Base-by-base conservation (phyloP, 257 asterid genomes). In the Lantana camara region DNA sequence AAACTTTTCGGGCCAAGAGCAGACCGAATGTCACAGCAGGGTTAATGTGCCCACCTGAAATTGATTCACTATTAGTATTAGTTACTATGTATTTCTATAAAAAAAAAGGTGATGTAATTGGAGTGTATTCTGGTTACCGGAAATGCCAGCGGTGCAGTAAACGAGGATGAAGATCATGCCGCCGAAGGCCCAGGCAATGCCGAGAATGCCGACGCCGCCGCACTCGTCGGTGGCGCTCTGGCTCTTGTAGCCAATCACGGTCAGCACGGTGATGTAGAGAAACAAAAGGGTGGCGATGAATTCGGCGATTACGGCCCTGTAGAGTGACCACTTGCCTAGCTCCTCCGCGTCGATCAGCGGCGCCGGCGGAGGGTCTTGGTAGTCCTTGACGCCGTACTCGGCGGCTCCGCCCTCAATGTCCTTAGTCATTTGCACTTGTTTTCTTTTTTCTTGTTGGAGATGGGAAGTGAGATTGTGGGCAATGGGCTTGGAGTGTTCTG, bases 151-250 rank as follows among this genome's bases (percentile, higher is more conserved):
- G 17, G 95, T 87, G 80, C 95, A 87, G 78, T 87, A 87, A 58
- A 87, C 95, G 45, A 87, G 90, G 57, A 87, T 63, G 19, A 87
- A 87, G 66, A 87, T 87, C 95, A 87, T 87, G 71, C 95, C 95
- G 7, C 95, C 95, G 14, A 87, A 87, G 0, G 95, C 95, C 95
- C 95, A 87, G 2, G 95, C 95, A 9, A 87, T 87, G 60, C 95
- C 95, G 1, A 84, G 86, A 66, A 87, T 84, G 19, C 95, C 95
- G 23, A 82, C 95, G 45, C 95, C 95, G 46, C 93, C 93, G 57
- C 95, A 87, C 42, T 74, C 63, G 1, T 76, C 75, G 51, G 62
- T 16, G 24, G 70, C 92, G 37, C 75, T 69, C 64, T 84, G 93
- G 67, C 81, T 69, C 47, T 79, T 84, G 88, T 87, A 84, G 0